phyloP scores from a whole-genome alignment of 2,329 filamentous ascomycete species.

The Dothideomycetes sp. region DNA sequence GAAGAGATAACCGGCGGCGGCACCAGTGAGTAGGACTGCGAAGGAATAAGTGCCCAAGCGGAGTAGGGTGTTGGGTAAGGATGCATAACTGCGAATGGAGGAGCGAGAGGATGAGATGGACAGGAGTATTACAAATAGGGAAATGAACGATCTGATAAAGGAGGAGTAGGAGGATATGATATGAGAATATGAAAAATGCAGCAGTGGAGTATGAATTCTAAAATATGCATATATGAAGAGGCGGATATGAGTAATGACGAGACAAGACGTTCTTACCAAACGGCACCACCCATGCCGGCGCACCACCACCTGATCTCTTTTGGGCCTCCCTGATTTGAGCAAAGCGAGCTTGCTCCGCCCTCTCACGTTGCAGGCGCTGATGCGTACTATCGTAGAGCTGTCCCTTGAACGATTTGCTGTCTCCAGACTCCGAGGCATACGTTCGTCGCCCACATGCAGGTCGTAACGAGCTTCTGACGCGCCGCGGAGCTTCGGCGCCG shows the following conservation, averaged over 20 bases:
- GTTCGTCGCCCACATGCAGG: conserved; percentile 3
- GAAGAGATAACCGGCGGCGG: conserved; percentile 44
- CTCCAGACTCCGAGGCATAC: conserved; percentile 9
- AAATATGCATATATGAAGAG: too few relatives aligned
- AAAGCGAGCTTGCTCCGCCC: conserved; percentile 43
- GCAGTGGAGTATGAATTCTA: too few relatives aligned
- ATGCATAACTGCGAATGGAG: neutral
- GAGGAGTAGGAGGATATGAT: too few relatives aligned
- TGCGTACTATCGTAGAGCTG: conserved; percentile 53
- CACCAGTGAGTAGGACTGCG: conserved; percentile 42
- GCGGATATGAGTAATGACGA: too few relatives aligned
- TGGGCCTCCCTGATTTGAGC: conserved; percentile 24
- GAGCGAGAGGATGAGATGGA: too few relatives aligned
- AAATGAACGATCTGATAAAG: too few relatives aligned
- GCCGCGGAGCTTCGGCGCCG: neutral
- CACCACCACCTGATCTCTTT: conserved; percentile 16
- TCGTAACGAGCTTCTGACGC: neutral
- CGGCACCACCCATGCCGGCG: conserved; percentile 19
- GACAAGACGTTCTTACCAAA: too few relatives aligned
- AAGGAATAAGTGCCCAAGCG: conserved; percentile 23
- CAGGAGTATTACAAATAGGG: too few relatives aligned
- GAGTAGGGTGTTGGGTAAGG: neutral
- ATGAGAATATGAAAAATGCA: too few relatives aligned
- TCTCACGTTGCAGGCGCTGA: conserved; percentile 46
- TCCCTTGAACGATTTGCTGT: conserved; percentile 40